A percentile compares a stretch with the other conserved stretches of the same genome.
phyloP scores from a whole-genome alignment of 768 basidiomycete genomes.

The Hortiboletus flavorubellus region DNA sequence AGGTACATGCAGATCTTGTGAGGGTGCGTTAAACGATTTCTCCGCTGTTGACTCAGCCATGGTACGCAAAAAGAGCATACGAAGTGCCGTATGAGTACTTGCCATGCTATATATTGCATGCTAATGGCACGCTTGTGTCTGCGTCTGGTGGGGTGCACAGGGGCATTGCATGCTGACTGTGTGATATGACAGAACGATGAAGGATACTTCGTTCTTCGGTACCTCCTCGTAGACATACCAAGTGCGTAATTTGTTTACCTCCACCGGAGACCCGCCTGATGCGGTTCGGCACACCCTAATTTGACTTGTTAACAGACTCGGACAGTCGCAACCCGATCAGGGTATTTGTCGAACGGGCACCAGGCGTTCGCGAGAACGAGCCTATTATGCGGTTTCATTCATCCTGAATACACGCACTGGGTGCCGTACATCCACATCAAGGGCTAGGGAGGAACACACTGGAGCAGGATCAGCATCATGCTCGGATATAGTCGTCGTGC shows the following conservation, averaged over 20 bases:
- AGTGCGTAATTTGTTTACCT: slow-evolving; percentile 46
- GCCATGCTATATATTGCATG: neutral
- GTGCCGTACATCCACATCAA: slow-evolving; percentile 8
- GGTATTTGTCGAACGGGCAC: slow-evolving; percentile 65
- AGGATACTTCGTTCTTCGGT: slow-evolving; percentile 75
- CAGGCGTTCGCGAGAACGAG: slow-evolving; percentile 68
- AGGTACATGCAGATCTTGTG: slow-evolving; percentile 76
- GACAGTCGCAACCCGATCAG: slow-evolving; percentile 58
- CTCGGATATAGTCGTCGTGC: slow-evolving; percentile 16
- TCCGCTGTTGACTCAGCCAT: neutral
- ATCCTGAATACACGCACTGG: slow-evolving; percentile 20
- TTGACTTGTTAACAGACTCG: slow-evolving; percentile 45
- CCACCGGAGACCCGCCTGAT: slow-evolving; percentile 4
- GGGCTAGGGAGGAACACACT: slow-evolving; percentile 8
- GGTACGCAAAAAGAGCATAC: neutral
- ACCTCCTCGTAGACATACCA: slow-evolving; percentile 76
- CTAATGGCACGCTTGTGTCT: slow-evolving; percentile 1
- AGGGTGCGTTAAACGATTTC: slow-evolving; percentile 45
- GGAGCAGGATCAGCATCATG: slow-evolving; percentile 11
- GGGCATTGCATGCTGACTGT: slow-evolving; percentile 6
- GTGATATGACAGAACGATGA: slow-evolving; percentile 54
- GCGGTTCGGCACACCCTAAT: slow-evolving; percentile 7
- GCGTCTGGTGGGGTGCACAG: neutral
- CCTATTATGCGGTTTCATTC: slow-evolving; percentile 67
- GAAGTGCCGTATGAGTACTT: neutral